Conservation (phyloP, 345 rosid genomes). For the Pseudoturritis turrita region DNA sequence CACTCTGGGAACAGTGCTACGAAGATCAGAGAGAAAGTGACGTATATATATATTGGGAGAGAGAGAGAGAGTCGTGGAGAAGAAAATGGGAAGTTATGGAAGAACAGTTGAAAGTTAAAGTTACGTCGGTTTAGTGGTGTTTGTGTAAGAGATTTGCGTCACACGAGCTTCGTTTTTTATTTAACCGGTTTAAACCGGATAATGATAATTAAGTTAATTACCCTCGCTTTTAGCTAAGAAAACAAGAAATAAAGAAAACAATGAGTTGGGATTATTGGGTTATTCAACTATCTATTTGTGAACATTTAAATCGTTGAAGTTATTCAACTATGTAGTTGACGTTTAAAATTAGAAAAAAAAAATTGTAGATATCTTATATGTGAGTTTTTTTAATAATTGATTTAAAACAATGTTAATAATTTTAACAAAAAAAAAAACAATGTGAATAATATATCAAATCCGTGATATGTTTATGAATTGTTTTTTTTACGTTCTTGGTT, state of each 20-base stretch:
- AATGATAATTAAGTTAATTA: neutral
- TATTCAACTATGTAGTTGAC: no score
- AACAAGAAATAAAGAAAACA: neutral
- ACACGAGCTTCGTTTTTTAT: neutral
- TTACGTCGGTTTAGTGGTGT: conserved; percentile 16
- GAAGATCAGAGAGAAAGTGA: neutral
- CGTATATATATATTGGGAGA: conserved; percentile 1
- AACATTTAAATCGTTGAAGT: no score
- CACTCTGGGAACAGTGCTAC: neutral
- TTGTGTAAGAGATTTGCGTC: neutral
- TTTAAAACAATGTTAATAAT: no score
- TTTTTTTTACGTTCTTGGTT: no score
- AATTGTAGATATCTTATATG: no score
- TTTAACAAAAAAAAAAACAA: no score
- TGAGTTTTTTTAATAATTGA: no score
- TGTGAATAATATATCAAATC: no score
- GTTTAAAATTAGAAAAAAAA: no score
- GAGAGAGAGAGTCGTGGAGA: conserved; percentile 27
- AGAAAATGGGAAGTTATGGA: conserved; percentile 21
- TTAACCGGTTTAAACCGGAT: neutral
- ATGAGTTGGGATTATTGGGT: neutral
- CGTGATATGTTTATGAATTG: no score
- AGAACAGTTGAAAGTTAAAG: conserved; percentile 13
- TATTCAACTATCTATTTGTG: neutral
- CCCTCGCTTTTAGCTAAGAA: neutral